Base-by-base conservation (phyloP, 768 basidiomycete genomes). In the Panus rudis region DNA sequence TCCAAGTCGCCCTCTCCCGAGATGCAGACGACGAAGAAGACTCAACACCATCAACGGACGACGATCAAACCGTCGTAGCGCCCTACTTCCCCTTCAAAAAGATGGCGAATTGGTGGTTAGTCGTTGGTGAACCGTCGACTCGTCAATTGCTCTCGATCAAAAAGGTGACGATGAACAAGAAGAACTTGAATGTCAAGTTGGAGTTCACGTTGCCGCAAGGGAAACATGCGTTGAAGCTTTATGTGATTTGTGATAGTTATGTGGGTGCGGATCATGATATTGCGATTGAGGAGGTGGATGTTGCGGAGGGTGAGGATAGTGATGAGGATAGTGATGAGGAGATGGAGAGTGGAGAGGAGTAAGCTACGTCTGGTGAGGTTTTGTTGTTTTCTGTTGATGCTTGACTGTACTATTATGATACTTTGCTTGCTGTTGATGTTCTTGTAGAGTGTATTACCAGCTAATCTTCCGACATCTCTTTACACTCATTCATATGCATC, bases 81-180 rank as follows among this genome's bases (percentile, higher is more conserved):
- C 93, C 96, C 0, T 87, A 82, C 67, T 98, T 87, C 69, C 94
- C 94, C 0, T 70, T 66, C 42, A 84, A 83, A 64, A 97, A 97
- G 71, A 77, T 91, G 63, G 80, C 87, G 44, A 92, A 92, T 56
- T 98, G 93, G 94, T 98, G 93, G 93, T 74, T 97, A 25, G 92
- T 98, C 37, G 73, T 97, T 11, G 92, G 91, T n/a, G 87, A 93
- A 41, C 72, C 83, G 4, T 69, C 69, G 25, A 81, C 78, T n/a
- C 78, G 81, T 27, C 85, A 91, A 53, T 69, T 99, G 11, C 81
- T 91, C 70, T 89, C 65, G 69, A 72, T 88, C 72, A 78, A 93
- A 75, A 84, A 84, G 32, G 89, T 97, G 23, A 94, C 94, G 0
- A 78, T 92, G 32, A 70, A 69, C 51, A n/a, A n/a, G n/a, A 69